Percentiles rank a stretch among this genome's conserved stretches.
Conservation (phyloP, 2,329 filamentous ascomycete species). For the Boeremia exigua region DNA sequence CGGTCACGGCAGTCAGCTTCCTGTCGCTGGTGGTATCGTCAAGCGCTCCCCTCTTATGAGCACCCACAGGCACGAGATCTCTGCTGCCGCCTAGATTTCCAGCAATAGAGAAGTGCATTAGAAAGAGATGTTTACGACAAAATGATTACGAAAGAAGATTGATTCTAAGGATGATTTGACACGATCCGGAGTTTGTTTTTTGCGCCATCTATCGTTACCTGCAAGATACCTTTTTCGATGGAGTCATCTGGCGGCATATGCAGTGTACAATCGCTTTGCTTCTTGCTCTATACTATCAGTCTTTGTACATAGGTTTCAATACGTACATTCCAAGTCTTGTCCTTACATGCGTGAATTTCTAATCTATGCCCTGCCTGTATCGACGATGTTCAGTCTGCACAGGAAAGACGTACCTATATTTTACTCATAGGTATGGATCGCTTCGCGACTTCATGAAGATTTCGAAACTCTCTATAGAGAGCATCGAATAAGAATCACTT, state of each 20-base stretch:
- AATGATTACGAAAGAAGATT: conserved; percentile 17
- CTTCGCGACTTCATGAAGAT: too few species aligned
- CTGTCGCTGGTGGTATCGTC: conserved; percentile 90
- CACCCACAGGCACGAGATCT: conserved; percentile 31
- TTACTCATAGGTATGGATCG: too few species aligned
- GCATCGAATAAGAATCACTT: too few species aligned
- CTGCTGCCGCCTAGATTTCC: conserved; percentile 2
- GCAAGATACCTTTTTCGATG: conserved; percentile 47
- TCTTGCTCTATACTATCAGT: conserved; percentile 14
- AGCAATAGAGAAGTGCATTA: background rate
- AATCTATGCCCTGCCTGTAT: background rate
- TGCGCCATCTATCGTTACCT: conserved; percentile 34
- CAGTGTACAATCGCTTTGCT: conserved; percentile 31
- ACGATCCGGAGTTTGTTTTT: conserved; percentile 19
- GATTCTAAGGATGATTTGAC: conserved; percentile 17
- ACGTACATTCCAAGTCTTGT: background rate
- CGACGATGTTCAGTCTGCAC: too few species aligned
- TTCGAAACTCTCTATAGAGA: too few species aligned
- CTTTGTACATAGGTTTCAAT: conserved; percentile 16
- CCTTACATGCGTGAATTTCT: background rate
- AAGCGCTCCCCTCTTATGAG: conserved; percentile 55
- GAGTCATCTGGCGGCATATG: conserved; percentile 43
- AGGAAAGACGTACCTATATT: too few species aligned
- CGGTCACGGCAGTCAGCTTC: conserved; percentile 74
- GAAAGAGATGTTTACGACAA: conserved; percentile 8